Base-by-base conservation (phyloP, 768 basidiomycete genomes). In the Collybiopsis luxurians region DNA sequence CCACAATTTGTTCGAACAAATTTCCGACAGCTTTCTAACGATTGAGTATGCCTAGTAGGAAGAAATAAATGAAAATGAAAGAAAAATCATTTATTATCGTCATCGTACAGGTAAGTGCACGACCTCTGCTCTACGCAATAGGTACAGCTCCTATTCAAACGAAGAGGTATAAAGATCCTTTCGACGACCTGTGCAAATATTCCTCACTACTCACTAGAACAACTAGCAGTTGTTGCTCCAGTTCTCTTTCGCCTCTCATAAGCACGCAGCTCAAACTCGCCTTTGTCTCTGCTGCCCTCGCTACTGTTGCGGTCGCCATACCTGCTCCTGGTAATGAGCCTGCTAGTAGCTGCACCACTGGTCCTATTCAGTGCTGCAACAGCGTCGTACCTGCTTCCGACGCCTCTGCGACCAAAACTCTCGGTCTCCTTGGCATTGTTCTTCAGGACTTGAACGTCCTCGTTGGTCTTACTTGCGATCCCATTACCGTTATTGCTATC, bases 321-420 rank as follows among this genome's bases (percentile, higher is more conserved):
- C 50, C 50, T 19, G 59, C 60, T 30, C 55, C 61, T 28, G n/a
- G n/a, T 19, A 54, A 60, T 42, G 49, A 53, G 49, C 58, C 60
- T 12, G 56, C 30, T 19, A 56, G 52, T 23, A 51, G 28, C 21
- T 66, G 64, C 57, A 55, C 53, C 54, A 64, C 63, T 31, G 64
- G 63, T 17, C 11, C 47, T 9, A 15, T 62, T 26, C 63, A 66
- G 38, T 66, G 64, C 54, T 66, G 64, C 55, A 55, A 62, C 30
- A 56, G 26, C 19, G 58, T 61, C 40, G n/a, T 23, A 12, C 1
- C 34, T 13, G 56, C 56, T 17, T 2, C 26, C 31, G 30, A 27
- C 40, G 7, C 10, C 23, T 21, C 49, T 34, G 42, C 27, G 3
- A 11, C 49, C 17, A 19, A 19, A 7, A 30, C 44, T 21, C 40